These are phyloP conservation scores for Apiospora rasikravindrae DNA, from an alignment of 2,329 filamentous ascomycete species.

Conservation along the genomic window DNA sequence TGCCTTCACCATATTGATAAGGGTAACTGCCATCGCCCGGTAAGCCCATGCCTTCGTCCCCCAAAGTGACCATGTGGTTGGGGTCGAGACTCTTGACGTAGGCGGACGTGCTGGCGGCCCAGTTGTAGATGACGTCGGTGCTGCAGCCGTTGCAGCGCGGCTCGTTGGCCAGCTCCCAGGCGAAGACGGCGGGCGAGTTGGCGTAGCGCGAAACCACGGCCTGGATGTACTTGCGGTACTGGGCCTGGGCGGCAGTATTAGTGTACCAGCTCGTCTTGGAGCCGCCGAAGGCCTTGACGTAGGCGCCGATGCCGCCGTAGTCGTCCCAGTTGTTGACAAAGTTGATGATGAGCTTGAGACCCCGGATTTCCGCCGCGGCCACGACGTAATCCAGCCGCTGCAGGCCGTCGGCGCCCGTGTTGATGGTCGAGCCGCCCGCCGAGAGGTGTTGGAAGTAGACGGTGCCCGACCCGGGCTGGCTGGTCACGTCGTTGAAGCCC, in stretches of 20 bases:
- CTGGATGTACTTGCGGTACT: conserved; percentile 59
- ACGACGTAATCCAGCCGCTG: conserved; percentile 70
- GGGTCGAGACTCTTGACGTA: conserved; percentile 70
- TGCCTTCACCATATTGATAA: conserved; percentile 56
- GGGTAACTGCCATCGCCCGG: conserved; percentile 57
- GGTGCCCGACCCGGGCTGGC: conserved; percentile 40
- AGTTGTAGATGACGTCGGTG: conserved; percentile 59
- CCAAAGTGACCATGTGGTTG: conserved; percentile 67
- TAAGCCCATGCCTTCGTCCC: conserved; percentile 59
- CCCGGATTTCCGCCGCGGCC: conserved; percentile 59
- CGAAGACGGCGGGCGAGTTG: conserved; percentile 53
- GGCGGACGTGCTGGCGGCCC: conserved; percentile 61
- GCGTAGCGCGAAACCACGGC: conserved; percentile 55
- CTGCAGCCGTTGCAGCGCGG: conserved; percentile 64
- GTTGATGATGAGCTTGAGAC: conserved; percentile 68
- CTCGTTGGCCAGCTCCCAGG: conserved; percentile 61
- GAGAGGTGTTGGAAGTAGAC: conserved; percentile 62
- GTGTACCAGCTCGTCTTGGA: conserved; percentile 62
- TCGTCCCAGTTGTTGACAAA: conserved; percentile 75
- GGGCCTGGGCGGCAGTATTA: conserved; percentile 54
- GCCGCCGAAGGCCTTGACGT: conserved; percentile 62
- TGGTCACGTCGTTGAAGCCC: conserved; percentile 66
- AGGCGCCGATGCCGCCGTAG: conserved; percentile 69
- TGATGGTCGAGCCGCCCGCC: conserved; percentile 59
- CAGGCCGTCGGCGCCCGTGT: conserved; percentile 66